phyloP scores from a whole-genome alignment of 2,329 filamentous ascomycete species.

The Alternaria ventricosa region DNA sequence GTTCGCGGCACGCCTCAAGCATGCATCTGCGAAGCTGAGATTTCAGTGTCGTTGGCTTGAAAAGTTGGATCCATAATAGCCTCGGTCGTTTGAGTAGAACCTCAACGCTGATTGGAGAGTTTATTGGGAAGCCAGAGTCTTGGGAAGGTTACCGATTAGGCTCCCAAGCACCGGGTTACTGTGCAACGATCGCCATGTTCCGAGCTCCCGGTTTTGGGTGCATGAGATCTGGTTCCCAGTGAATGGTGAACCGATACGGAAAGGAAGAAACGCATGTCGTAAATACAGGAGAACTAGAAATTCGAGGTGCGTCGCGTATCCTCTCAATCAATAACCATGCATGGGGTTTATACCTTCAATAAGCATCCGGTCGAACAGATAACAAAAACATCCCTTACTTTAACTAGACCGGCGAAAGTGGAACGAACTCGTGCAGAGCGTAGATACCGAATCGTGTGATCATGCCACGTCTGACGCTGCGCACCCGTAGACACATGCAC shows the following conservation, averaged over 20 bases:
- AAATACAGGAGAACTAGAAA: no score
- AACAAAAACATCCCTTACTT: not conserved
- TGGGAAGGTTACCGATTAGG: constrained; percentile 1
- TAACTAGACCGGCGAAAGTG: not conserved
- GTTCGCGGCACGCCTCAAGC: not conserved
- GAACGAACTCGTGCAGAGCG: not conserved
- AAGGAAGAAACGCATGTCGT: not conserved
- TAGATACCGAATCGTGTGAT: not conserved
- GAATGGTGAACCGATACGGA: not conserved
- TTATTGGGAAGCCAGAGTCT: not conserved
- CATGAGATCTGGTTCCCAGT: not conserved
- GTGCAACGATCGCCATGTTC: constrained; percentile 13
- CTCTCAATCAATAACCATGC: not conserved
- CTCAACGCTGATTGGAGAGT: constrained; percentile 1
- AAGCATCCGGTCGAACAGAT: not conserved
- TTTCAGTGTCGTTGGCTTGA: not conserved
- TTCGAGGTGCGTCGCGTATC: not conserved
- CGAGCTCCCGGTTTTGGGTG: not conserved
- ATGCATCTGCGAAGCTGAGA: not conserved
- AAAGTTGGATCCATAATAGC: not conserved
- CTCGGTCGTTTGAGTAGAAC: not conserved
- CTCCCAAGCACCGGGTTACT: constrained; percentile 20
- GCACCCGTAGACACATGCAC: not conserved
- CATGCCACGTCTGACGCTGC: not conserved
- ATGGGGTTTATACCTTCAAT: not conserved